Evolutionary conservation across 2,329 filamentous ascomycete genomes (phyloP).

Genomic region (Cordyceps tenuipes): DNA sequence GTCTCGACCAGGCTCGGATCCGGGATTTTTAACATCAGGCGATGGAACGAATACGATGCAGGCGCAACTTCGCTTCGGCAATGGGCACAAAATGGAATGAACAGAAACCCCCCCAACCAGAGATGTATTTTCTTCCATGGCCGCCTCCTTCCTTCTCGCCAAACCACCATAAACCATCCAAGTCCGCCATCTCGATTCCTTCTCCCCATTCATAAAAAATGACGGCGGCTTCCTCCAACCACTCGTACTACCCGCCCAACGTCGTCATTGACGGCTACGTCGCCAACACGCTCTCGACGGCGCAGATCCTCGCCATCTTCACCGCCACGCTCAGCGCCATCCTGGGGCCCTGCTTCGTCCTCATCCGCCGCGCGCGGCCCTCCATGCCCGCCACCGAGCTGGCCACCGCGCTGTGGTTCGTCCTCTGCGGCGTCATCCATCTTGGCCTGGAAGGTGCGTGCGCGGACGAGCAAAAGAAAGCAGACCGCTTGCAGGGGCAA

Average conservation of each 20-base stretch:
- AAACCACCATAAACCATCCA: too few relatives aligned
- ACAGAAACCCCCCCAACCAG: too few relatives aligned
- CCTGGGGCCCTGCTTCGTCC: constrained; percentile 45
- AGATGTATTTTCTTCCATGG: too few relatives aligned
- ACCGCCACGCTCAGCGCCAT: constrained; percentile 46
- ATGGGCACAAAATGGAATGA: too few relatives aligned
- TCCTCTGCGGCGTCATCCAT: constrained; percentile 47
- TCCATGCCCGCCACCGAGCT: constrained; percentile 44
- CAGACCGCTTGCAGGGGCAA: too few relatives aligned
- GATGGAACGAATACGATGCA: constrained; percentile 2
- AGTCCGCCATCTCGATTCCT: too few relatives aligned
- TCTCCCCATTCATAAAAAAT: neutral
- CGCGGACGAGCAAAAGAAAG: neutral
- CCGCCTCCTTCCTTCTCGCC: too few relatives aligned
- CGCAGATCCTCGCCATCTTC: constrained; percentile 53
- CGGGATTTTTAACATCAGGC: neutral
- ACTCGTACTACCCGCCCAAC: constrained; percentile 66
- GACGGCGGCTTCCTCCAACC: constrained; percentile 20
- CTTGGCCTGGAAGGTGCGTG: constrained; percentile 24
- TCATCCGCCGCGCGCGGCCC: constrained; percentile 45
- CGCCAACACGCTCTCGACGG: constrained; percentile 55
- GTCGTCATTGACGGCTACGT: constrained; percentile 54
- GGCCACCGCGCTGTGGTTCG: constrained; percentile 60
- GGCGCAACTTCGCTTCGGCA: neutral
- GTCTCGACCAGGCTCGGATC: neutral